Evolutionary conservation across 768 basidiomycete genomes (phyloP), one percentile per base, ranked within the genome.

Genomic region (Lanmaoa rubissima): DNA sequence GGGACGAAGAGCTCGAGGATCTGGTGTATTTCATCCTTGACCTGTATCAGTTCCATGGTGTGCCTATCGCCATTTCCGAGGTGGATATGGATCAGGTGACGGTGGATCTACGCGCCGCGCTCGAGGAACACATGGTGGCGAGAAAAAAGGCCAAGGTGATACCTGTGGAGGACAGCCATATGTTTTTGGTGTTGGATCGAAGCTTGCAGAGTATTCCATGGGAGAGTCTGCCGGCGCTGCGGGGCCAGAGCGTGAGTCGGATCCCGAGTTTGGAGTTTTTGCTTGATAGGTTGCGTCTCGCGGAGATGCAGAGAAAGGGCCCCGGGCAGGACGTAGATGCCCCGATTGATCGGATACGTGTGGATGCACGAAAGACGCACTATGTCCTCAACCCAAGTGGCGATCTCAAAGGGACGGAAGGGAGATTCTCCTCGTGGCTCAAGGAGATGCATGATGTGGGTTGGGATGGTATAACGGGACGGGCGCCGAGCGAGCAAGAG

Each of bases 1-100:
- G 84, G 34, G 91, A 96, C 63, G 96, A 99, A 68, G 97, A 99
- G 67, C 77, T 98, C 10, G 97, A 98, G 70, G 97, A 99, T 68
- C 76, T 98, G 35, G 83, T 92, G 3, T 98, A 94, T 69, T 98
- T 96, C 74, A 80, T 98, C 34, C 78, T 98, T 24, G 97, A 98
- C 66, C 78, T 97, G 0, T 96, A 96, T 68, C 94, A 96, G 67
- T 91, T 96, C 74, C 88, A 94, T 59, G 95, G 96, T 1, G 81
- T 93, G 3, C 86, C 88, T 0, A 83, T 98, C 26, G 92, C 93
- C 0, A 84, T 89, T 42, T 88, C 93, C 21, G 96, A 99, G 69
- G 83, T 98, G 9, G 96, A 98, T 68, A 81, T 96, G 48, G 88
- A 90, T 63, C 91, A 93, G 68, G 85, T 95, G n/a, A 86, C 85